Base-by-base conservation (phyloP, 2,329 filamentous ascomycete species). In the Berkeleyomyces rouxiae region DNA sequence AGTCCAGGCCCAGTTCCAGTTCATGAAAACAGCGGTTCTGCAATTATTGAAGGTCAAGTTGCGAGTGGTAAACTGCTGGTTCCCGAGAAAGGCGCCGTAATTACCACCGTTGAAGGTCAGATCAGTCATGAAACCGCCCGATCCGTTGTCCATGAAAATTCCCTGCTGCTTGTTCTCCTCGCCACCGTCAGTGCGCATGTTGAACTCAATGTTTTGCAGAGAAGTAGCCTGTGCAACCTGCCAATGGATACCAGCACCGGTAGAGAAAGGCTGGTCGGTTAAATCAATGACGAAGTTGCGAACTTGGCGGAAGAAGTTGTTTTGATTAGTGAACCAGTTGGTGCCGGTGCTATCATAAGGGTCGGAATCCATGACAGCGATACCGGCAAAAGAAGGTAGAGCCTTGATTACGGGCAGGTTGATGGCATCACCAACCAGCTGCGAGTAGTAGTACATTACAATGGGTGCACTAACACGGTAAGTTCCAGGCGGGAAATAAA, bases 1-100 rank as follows among this genome's bases (percentile, higher is more conserved):
- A 53, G 85, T 83, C 86, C 87, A 95, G 16, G 84, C 78, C 90
- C 90, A 95, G 76, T 92, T 88, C 90, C 90, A 95, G 77, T 90
- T 90, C 84, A 93, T 87, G 75, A 82, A 89, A 66, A 95, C 83
- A 66, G 87, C 90, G 1, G 88, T 95, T 70, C 88, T 80, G 77
- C 87, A 91, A 72, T 82, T 79, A 71, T 87, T 88, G 79, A 95
- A 95, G 43, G 80, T 86, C 71, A 93, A 70, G 74, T 95, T 93
- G 67, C 89, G 85, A 37, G 84, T 86, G 46, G 88, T 92, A 74
- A 92, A 93, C 74, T 95, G 90, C 75, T 95, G 90, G 74, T 85
- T 90, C 59, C 90, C 90, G 36, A 92, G 77, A 74, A 89, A 92
- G 67, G 85, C 84, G 62, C 90, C 88, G 67, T 85, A 84, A 67